phyloP scores from a whole-genome alignment of 2,329 filamentous ascomycete genomes.

The Mycosphaerella arachidis region DNA sequence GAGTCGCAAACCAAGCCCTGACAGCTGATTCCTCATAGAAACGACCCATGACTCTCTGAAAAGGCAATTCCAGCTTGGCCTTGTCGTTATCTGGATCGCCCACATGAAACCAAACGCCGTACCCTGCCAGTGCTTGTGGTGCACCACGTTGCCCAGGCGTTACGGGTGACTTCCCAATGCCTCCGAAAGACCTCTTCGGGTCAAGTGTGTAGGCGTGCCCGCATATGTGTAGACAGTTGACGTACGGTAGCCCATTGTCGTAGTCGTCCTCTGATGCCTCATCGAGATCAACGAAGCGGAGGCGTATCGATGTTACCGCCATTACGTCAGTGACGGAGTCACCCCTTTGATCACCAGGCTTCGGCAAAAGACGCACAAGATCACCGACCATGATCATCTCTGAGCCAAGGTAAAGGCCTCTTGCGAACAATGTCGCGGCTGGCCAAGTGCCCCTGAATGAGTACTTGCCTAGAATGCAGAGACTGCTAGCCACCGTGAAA shows the following conservation, averaged over 20 bases:
- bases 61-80: slow-evolving; percentile 42
- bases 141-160: slow-evolving; percentile 12
- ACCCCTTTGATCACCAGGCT: slow-evolving; percentile 14
- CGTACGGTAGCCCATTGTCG: slow-evolving; percentile 41
- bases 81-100: slow-evolving; percentile 40
- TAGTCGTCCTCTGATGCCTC: slow-evolving; percentile 43
- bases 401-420: slow-evolving; percentile 53
- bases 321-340: slow-evolving; percentile 48
- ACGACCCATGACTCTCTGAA: slow-evolving; percentile 51
- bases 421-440: slow-evolving; percentile 48
- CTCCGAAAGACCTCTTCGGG: slow-evolving; percentile 28
- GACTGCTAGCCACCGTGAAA: slow-evolving; percentile 49
- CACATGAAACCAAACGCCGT: slow-evolving; percentile 51
- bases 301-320: slow-evolving; percentile 49
- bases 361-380: slow-evolving; percentile 46
- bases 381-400: slow-evolving; percentile 55
- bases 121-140: slow-evolving; percentile 31
- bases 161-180: slow-evolving; percentile 26
- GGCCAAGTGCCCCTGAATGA: slow-evolving; percentile 54
- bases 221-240: slow-evolving; percentile 44
- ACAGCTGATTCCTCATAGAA: slow-evolving; percentile 51
- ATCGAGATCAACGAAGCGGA: slow-evolving; percentile 48
- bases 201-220: slow-evolving; percentile 48
- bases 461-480: slow-evolving; percentile 50
- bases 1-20: slow-evolving; percentile 40